Base-by-base conservation (phyloP, 1,139 yeast species). In the Hyphopichia pseudoburtonii region DNA sequence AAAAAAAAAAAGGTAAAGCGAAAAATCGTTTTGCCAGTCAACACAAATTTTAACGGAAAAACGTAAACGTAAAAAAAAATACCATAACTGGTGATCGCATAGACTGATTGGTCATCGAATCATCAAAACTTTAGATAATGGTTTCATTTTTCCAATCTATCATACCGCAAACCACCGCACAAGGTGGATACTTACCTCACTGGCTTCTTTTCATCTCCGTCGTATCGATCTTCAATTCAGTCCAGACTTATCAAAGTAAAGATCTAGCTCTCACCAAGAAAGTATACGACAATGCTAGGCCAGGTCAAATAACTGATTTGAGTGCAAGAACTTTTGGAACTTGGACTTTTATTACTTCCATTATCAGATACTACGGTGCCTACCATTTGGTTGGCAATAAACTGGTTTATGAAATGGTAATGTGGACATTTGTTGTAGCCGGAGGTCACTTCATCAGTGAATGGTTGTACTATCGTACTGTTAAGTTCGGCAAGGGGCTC, bases 241-340 rank as follows among this genome's bases (percentile, higher is more conserved):
- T 78, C 17, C 98, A 92, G 64, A 82, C 95, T n/a, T 92, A 89
- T 59, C 59, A 78, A 35, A 76, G 87, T 27, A 58, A 57, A 34
- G 92, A 88, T 36, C 72, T 86, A 33, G 66, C 73, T 15, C 70
- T 90, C 41, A 86, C 97, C 7, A 80, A 83, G 50, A 73, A 81
- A 50, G 97, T 92, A 7, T 92, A 92, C 57, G 83, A 78, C 32
- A 71, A 67, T 38, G 72, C 81, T 38, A 88, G 94, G 12, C 47
- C 62, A 2, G 76, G 44, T 11, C 66, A 70, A 40, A 71, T 90
- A 15, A 87, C 96, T 0, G 69, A 75, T 5, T 71, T 92, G 49
- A 82, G 95, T 49, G 96, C 97, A 8, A 77, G 98, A 52, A 92
- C 98, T 0, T 92, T 92, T 61, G 98, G 98, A 22, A 92, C 98